Conservation (phyloP, 2,329 filamentous ascomycete species). For the Fusarium euwallaceae region DNA sequence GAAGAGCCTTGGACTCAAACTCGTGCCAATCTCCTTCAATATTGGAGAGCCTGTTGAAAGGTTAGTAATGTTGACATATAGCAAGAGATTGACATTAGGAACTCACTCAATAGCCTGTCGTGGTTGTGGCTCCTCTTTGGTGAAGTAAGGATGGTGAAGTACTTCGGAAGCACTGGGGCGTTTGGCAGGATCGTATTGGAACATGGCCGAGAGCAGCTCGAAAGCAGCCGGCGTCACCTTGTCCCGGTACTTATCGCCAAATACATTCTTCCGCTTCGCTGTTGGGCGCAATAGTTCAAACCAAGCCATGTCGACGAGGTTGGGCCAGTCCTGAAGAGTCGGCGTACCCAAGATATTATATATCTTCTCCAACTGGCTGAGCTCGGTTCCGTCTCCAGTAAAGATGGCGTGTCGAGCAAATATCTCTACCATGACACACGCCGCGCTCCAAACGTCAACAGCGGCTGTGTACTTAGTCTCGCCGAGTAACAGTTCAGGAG, state of each 20-base stretch:
- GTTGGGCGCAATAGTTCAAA: slow-evolving; percentile 90
- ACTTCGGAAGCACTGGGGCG: slow-evolving; percentile 88
- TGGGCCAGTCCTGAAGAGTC: slow-evolving; percentile 86
- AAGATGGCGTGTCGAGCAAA: slow-evolving; percentile 96
- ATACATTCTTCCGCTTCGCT: slow-evolving; percentile 78
- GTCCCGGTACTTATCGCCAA: slow-evolving; percentile 86
- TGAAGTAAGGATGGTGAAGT: slow-evolving; percentile 90
- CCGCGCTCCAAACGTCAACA: slow-evolving; percentile 96
- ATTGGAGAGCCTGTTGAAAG: slow-evolving; percentile 72
- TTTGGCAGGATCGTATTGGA: slow-evolving; percentile 87
- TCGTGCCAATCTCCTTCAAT: slow-evolving; percentile 98
- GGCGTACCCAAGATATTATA: slow-evolving; percentile 93
- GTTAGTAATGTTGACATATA: slow-evolving; percentile 46
- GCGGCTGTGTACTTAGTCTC: slow-evolving; percentile 92
- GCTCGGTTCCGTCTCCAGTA: slow-evolving; percentile 94
- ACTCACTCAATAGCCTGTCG: slow-evolving; percentile 86
- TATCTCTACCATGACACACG: slow-evolving; percentile 96
- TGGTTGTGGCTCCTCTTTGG: slow-evolving; percentile 80
- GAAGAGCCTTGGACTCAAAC: slow-evolving; percentile 94
- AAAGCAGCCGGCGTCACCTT: slow-evolving; percentile 84
- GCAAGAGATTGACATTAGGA: slow-evolving; percentile 2
- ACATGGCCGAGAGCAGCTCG: slow-evolving; percentile 85
- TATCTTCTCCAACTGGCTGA: slow-evolving; percentile 97
- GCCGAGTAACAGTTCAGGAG: slow-evolving; percentile 89
- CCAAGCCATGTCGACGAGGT: slow-evolving; percentile 94